These are phyloP conservation scores for Colletotrichum australisinense DNA, from an alignment of 2,329 filamentous ascomycete genomes.

Conservation along the genomic window DNA sequence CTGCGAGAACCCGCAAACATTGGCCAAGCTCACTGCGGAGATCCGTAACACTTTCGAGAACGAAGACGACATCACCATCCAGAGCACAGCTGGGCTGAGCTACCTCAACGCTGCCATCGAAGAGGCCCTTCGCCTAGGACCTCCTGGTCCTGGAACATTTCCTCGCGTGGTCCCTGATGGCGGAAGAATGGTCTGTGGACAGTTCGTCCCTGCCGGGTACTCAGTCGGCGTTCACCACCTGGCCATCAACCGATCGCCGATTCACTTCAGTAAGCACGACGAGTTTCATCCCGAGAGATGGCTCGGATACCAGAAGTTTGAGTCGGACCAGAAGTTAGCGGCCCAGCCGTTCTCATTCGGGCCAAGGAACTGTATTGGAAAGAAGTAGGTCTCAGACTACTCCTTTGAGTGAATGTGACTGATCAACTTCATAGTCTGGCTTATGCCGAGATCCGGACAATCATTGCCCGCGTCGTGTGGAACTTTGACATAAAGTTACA, in stretches of 20 bases:
- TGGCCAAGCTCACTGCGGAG: constrained; percentile 50
- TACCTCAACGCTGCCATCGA: constrained; percentile 55
- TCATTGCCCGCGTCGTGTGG: constrained; percentile 26
- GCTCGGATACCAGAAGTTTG: constrained; percentile 22
- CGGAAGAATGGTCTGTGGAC: constrained; percentile 45
- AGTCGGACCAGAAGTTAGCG: constrained; percentile 50
- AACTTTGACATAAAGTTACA: constrained; percentile 33
- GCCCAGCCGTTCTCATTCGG: constrained; percentile 61
- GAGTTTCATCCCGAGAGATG: constrained; percentile 25
- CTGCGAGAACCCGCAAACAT: constrained; percentile 42
- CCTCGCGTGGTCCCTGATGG: constrained; percentile 44
- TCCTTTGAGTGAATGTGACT: not conserved
- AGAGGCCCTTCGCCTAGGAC: constrained; percentile 55
- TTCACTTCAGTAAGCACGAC: constrained; percentile 22
- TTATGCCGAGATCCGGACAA: constrained; percentile 26
- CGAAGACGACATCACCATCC: constrained; percentile 50
- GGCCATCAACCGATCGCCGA: constrained; percentile 45
- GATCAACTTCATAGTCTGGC: not conserved
- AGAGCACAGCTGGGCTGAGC: constrained; percentile 42
- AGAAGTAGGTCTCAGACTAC: constrained; percentile 52
- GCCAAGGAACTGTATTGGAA: constrained; percentile 61
- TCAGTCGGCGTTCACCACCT: constrained; percentile 38
- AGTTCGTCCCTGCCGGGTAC: constrained; percentile 50
- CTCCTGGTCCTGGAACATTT: constrained; percentile 41
- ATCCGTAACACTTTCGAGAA: constrained; percentile 47